Conservation (phyloP, 441 rosid genomes). For the Arabidopsis lyrata region DNA sequence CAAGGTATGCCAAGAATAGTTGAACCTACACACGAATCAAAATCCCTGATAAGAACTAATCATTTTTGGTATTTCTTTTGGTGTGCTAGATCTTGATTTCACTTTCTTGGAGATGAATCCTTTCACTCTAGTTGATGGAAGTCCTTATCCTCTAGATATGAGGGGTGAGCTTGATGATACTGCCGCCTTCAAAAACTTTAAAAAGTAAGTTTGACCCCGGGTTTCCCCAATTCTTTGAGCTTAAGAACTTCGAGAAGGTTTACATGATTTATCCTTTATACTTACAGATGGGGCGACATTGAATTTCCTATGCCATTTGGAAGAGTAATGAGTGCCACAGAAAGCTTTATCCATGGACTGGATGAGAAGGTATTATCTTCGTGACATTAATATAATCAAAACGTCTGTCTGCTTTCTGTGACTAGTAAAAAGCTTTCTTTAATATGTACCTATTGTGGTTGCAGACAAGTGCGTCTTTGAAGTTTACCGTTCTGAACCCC, state of each 20-base stretch:
- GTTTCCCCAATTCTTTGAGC: background rate
- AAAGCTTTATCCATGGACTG: conserved; percentile 84
- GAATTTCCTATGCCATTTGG: conserved; percentile 80
- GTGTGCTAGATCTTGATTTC: conserved; percentile 78
- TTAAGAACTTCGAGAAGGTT: background rate
- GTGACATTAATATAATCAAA: background rate
- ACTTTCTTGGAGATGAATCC: conserved; percentile 99
- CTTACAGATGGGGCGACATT: conserved; percentile 68
- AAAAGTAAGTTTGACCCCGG: conserved; percentile 54
- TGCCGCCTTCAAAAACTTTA: conserved; percentile 93
- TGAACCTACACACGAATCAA: background rate
- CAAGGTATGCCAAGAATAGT: conserved; percentile 60
- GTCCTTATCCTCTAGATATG: conserved; percentile 93
- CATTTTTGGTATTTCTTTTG: conserved; percentile 11
- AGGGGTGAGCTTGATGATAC: conserved; percentile 97
- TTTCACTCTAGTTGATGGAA: conserved; percentile 83
- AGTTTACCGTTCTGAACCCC: conserved; percentile 92
- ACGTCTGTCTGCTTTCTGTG: conserved; percentile 15
- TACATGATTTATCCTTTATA: conserved; percentile 12
- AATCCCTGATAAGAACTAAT: background rate
- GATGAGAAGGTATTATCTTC: conserved; percentile 78
- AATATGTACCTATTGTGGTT: conserved; percentile 18
- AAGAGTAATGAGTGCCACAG: conserved; percentile 73
- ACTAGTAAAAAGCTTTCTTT: conserved; percentile 1
- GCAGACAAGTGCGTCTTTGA: conserved; percentile 96